Conservation (phyloP, 768 basidiomycete genomes). For the Baorangia bicolor region DNA sequence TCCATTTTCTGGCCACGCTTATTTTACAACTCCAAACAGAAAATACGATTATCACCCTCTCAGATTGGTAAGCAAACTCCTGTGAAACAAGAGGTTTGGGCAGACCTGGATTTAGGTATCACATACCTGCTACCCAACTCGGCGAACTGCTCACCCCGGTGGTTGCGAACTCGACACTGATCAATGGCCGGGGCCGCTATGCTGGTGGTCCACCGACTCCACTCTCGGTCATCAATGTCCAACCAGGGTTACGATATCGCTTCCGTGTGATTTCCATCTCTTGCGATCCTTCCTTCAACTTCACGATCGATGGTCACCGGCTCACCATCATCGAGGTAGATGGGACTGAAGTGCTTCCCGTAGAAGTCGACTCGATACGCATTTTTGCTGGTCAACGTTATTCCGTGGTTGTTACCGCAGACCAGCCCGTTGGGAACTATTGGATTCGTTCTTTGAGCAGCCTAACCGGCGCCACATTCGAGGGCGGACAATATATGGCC, state of each 20-base stretch:
- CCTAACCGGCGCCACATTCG: slow-evolving; percentile 29
- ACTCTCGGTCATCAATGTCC: slow-evolving; percentile 47
- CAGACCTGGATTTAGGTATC: slow-evolving; percentile 36
- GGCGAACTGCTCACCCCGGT: slow-evolving; percentile 7
- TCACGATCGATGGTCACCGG: slow-evolving; percentile 46
- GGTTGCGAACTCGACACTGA: slow-evolving; percentile 42
- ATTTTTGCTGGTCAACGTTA: slow-evolving; percentile 40
- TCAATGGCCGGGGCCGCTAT: slow-evolving; percentile 54
- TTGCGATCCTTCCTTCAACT: slow-evolving; percentile 43
- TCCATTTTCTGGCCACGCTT: background rate
- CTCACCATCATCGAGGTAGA: slow-evolving; percentile 58
- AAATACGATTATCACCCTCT: slow-evolving; percentile 46
- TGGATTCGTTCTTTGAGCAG: slow-evolving; percentile 49
- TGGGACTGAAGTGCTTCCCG: slow-evolving; percentile 40
- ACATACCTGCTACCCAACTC: slow-evolving; percentile 23
- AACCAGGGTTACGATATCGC: slow-evolving; percentile 44
- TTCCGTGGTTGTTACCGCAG: slow-evolving; percentile 45
- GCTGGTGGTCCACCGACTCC: slow-evolving; percentile 38
- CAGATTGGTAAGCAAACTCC: slow-evolving; percentile 41
- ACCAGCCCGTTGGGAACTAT: slow-evolving; percentile 51
- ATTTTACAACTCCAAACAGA: slow-evolving; percentile 19
- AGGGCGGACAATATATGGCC: slow-evolving; percentile 44
- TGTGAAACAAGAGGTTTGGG: background rate
- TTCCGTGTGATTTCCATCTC: slow-evolving; percentile 53
- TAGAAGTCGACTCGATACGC: slow-evolving; percentile 40